These are phyloP conservation scores for Colletotrichum camelliae DNA, from an alignment of 2,329 filamentous ascomycete species.

Conservation along the genomic window DNA sequence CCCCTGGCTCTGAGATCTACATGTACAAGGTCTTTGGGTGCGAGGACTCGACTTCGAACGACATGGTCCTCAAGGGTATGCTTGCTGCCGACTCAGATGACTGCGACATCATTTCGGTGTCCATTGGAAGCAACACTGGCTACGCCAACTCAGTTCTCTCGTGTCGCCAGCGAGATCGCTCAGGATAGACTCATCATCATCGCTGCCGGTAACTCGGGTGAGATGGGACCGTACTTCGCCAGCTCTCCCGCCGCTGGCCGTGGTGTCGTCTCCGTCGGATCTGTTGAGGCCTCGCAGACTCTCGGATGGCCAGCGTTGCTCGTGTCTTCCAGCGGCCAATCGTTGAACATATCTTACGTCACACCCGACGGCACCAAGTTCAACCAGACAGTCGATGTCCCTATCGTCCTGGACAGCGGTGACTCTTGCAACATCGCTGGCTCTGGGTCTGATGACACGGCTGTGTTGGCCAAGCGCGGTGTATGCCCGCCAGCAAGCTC, in stretches of 20 bases:
- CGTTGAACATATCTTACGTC: slow-evolving; percentile 20
- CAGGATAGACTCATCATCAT: slow-evolving; percentile 15
- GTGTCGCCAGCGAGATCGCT: slow-evolving; percentile 3
- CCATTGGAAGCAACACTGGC: slow-evolving; percentile 22
- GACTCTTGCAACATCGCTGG: slow-evolving; percentile 22
- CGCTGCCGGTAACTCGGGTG: slow-evolving; percentile 9
- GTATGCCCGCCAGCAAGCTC: neutral
- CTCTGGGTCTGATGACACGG: neutral
- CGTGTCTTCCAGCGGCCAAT: slow-evolving; percentile 11
- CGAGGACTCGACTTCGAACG: slow-evolving; percentile 17
- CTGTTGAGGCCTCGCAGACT: slow-evolving; percentile 17
- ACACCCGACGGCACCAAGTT: slow-evolving; percentile 19
- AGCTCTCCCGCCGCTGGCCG: neutral
- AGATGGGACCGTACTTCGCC: slow-evolving; percentile 10
- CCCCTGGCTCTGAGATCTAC: slow-evolving; percentile 25
- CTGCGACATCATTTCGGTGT: slow-evolving; percentile 26
- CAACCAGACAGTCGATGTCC: slow-evolving; percentile 11
- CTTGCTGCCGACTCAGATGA: slow-evolving; percentile 26
- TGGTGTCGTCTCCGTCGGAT: neutral
- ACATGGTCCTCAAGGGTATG: slow-evolving; percentile 26
- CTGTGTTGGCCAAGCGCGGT: slow-evolving; percentile 19
- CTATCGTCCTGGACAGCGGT: slow-evolving; percentile 8
- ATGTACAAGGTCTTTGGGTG: slow-evolving; percentile 31
- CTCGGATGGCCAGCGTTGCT: slow-evolving; percentile 23
- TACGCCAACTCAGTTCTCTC: slow-evolving; percentile 15